Evolutionary conservation across 2,329 filamentous ascomycete species (phyloP), one percentile per base, ranked within the genome.

Genomic region (Diaporthe nobilis): DNA sequence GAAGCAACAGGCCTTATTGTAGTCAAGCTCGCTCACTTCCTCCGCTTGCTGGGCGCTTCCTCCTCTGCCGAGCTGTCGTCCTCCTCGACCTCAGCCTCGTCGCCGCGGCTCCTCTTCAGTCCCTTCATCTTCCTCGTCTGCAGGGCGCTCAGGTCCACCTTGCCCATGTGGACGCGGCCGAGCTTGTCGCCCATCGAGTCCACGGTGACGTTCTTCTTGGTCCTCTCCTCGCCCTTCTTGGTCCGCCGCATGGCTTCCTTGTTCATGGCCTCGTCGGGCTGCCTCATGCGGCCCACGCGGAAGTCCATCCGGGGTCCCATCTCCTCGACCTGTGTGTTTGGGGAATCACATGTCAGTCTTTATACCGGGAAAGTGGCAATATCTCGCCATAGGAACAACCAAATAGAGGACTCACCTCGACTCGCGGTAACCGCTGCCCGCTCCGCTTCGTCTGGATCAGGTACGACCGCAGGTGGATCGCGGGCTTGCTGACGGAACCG

Each of bases 121-220:
- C 96, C 97, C 92, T 99, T 99, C 96, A 99, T 98, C 92, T 99
- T 99, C 82, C 97, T 93, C 72, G 96, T 97, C 88, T 99, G 97
- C 85, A 99, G 85, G 80, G 94, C 91, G 82, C 88, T 89, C 76
- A 99, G 90, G 86, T 99, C 95, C 86, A 98, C 95, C 87, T 93
- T 95, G 82, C 94, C 95, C 76, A 98, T 86, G 84, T 99, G 97
- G 78, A 99, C 94, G 80, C 95, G 93, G 78, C 96, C 97, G 78
- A 98, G 90, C 92, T 98, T 98, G 86, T 99, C 97, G 83, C 97
- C 97, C 87, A 99, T 95, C 58, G 92, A 86, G 84, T 98, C 96
- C 75, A 94, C 97, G 73, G 92, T 91, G 80, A 99, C 93, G 85
- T 99, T 99, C 93, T 99, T 99, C 93, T 98, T 98, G 77, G 93